Evolutionary conservation across 106 monocot species (phyloP).

Genomic region (Iris macrosiphon): DNA sequence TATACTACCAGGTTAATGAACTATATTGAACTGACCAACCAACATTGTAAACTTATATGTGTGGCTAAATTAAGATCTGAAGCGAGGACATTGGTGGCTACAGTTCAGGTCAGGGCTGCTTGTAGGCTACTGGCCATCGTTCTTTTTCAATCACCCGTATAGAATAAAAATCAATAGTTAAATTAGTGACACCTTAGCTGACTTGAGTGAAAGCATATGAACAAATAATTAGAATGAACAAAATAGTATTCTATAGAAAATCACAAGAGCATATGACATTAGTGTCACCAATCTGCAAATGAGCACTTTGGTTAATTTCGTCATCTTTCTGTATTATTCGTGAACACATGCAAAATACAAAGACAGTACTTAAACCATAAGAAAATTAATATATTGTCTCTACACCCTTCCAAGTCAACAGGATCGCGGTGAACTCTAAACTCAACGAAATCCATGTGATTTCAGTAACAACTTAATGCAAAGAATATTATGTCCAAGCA

Average conservation of each 20-base stretch:
- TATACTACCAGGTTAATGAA: too few species aligned
- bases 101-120: constrained; percentile 61
- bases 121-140: constrained; percentile 80
- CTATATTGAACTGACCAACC: too few species aligned
- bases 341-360: too few species aligned
- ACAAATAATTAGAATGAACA: constrained; percentile 44
- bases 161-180: constrained; percentile 54
- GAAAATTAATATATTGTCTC: constrained; percentile 32
- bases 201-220: constrained; percentile 71
- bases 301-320: constrained; percentile 60
- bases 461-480: constrained; percentile 25
- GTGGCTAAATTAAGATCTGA: too few species aligned
- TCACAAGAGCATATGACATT: constrained; percentile 92
- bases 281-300: constrained; percentile 58
- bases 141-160: constrained; percentile 62
- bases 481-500: too few species aligned
- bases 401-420: constrained; percentile 61
- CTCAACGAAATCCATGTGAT: constrained; percentile 61
- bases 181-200: too few species aligned
- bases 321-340: constrained; percentile 80
- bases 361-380: constrained; percentile 85
- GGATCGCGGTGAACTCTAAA: constrained; percentile 65
- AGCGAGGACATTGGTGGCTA: constrained; percentile 89
- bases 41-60: too few species aligned
- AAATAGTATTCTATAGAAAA: constrained; percentile 38